Conservation (phyloP, 768 basidiomycete genomes). For the Tubosaeta sp. region DNA sequence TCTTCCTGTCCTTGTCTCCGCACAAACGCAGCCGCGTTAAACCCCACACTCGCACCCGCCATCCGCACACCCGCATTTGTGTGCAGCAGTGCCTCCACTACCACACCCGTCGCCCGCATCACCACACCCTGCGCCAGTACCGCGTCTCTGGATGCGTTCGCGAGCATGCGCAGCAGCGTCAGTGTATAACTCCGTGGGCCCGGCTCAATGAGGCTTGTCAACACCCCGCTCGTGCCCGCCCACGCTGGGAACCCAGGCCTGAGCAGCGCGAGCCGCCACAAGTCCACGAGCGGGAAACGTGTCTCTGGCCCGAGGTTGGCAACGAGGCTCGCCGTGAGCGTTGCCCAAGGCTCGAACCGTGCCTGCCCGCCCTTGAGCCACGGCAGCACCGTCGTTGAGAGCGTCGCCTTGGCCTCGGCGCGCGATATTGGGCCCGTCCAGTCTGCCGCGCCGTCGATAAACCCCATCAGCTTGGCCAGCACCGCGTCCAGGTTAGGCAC, state of each 20-base stretch:
- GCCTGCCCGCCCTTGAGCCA: conserved; percentile 47
- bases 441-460: conserved; percentile 49
- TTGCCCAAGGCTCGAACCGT: conserved; percentile 38
- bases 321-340: conserved; percentile 41
- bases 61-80: conserved; percentile 63
- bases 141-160: conserved; percentile 58
- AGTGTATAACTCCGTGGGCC: conserved; percentile 54
- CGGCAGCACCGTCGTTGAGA: conserved; percentile 49
- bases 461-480: conserved; percentile 53
- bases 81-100: conserved; percentile 65
- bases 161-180: conserved; percentile 61
- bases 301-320: conserved; percentile 45
- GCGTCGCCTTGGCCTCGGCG: conserved; percentile 43
- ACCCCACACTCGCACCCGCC: conserved; percentile 78
- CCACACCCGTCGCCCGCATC: conserved; percentile 14
- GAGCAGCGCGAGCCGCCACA: conserved; percentile 76
- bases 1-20: conserved; percentile 50
- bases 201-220: conserved; percentile 47
- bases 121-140: conserved; percentile 23
- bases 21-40: conserved; percentile 65
- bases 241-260: conserved; percentile 55
- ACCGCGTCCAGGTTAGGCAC: conserved; percentile 66
- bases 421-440: conserved; percentile 28
- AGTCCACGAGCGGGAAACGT: conserved; percentile 78
- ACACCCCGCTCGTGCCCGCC: conserved; percentile 33